Evolutionary conservation across 805 yeast genomes (phyloP), one percentile per base, ranked within the genome.

Genomic region (Saccharomycopsis selenospora): DNA sequence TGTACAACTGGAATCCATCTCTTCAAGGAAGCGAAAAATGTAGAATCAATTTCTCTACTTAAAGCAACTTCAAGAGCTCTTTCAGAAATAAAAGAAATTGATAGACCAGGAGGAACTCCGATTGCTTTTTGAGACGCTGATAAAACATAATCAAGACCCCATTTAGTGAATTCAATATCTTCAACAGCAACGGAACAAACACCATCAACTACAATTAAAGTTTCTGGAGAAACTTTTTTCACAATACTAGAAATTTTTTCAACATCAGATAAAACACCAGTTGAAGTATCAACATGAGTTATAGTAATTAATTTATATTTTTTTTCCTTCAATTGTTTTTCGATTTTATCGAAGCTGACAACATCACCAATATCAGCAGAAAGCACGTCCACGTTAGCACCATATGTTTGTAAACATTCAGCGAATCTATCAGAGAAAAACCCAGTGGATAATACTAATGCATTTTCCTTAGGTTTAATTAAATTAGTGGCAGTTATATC

Each of bases 81-180:
- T 48, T 71, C 77, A 23, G 93, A 81, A 17, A 88, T 80, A 63
- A 77, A 76, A 29, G 85, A 79, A 58, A 91, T 76, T 14, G 91
- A 80, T 57, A 91, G 74, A 14, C 99, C 99, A 5, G 96, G 81
- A 46, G 98, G 97, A 25, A 84, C 93, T 47, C 96, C 96, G 57
- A 91, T 70, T 25, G 96, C 98, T 72, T 91, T 91, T 66, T 90
- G 98, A 18, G 97, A 88, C 1, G 95, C 98, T 43, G 95, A 84
- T 55, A 91, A 72, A 38, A 78, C 95, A 57, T 73, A 87, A 68
- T 91, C 99, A 47, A 91, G 66, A 3, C 86, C 89, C 97, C 98
- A 91, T 17, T 73, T 73, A 62, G 87, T 91, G 62, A 91, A 91
- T 59, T 85, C 79, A 55, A 91, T 70, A 57, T 79, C 75, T 69